phyloP scores from a whole-genome alignment of 1,284 basidiomycete species.

The Ceratobasidium sp. region DNA sequence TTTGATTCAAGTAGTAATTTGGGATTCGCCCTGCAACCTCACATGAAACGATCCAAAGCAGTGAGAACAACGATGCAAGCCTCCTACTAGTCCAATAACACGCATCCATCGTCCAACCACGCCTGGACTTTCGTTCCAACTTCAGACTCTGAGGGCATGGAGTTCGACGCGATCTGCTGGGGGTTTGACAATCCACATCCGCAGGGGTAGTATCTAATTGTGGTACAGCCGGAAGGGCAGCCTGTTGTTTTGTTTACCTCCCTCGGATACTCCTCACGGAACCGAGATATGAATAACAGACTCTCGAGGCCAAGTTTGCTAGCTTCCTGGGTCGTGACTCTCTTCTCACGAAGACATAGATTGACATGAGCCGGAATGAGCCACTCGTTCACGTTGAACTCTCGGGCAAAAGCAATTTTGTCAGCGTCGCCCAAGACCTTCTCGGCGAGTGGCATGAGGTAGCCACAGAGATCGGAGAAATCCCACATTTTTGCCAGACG shows the following conservation, averaged over 20 bases:
- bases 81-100: neutral
- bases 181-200: no score
- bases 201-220: no score
- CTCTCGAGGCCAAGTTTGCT: conserved; percentile 58
- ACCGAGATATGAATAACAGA: no score
- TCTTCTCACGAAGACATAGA: conserved; percentile 57
- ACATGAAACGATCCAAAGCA: no score
- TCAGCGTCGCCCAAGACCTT: conserved; percentile 56
- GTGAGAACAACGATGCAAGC: no score
- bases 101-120: neutral
- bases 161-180: no score
- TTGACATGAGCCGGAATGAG: conserved; percentile 59
- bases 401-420: conserved; percentile 59
- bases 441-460: neutral
- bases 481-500: conserved; percentile 28
- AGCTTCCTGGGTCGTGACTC: conserved; percentile 58
- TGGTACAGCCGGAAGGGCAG: no score
- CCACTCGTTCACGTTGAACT: conserved; percentile 60
- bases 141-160: neutral
- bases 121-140: neutral
- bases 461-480: conserved; percentile 12
- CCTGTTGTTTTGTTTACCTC: no score
- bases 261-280: no score
- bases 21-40: no score
- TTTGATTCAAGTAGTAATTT: no score